These are phyloP conservation scores for Cladosporium sp. DNA, from an alignment of 2,329 filamentous ascomycete species.

Conservation along the genomic window DNA sequence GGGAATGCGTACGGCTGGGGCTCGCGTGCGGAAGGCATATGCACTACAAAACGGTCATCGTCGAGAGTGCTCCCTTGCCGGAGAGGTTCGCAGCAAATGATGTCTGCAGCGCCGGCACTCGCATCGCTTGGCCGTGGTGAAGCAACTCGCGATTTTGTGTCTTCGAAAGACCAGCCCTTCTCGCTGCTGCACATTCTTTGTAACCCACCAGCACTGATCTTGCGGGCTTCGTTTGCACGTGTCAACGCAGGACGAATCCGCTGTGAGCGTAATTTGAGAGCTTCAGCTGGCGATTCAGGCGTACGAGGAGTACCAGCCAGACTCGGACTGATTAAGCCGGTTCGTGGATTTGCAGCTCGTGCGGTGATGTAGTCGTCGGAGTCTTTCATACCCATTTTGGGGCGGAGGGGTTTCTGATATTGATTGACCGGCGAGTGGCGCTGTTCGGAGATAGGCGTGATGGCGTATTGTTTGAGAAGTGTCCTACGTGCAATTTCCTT, in stretches of 20 bases:
- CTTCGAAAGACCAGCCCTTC: conserved; percentile 26
- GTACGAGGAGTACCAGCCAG: conserved; percentile 27
- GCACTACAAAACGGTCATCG: conserved; percentile 34
- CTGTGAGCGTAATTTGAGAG: conserved; percentile 22
- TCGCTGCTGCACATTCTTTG: conserved; percentile 21
- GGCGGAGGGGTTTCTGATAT: conserved; percentile 14
- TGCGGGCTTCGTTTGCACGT: conserved; percentile 31
- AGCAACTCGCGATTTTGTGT: conserved; percentile 17
- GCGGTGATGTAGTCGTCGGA: conserved; percentile 40
- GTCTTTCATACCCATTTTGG: conserved; percentile 35
- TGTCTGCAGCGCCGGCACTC: conserved; percentile 16
- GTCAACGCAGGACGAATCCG: conserved; percentile 23
- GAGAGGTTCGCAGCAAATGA: not conserved
- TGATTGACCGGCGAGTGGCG: not conserved
- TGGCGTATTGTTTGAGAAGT: conserved; percentile 23
- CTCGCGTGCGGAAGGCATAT: conserved; percentile 38
- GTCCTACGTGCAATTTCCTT: conserved; percentile 20
- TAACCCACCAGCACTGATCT: conserved; percentile 25
- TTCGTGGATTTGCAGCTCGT: conserved; percentile 36
- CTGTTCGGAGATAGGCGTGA: not conserved
- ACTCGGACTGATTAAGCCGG: conserved; percentile 37
- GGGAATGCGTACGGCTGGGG: conserved; percentile 37
- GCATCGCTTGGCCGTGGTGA: conserved; percentile 21
- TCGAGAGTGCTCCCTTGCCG: not conserved
- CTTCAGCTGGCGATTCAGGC: conserved; percentile 33